These are phyloP conservation scores for Lasiodiplodia sp. DNA, from an alignment of 2,329 filamentous ascomycete genomes.

Conservation along the genomic window DNA sequence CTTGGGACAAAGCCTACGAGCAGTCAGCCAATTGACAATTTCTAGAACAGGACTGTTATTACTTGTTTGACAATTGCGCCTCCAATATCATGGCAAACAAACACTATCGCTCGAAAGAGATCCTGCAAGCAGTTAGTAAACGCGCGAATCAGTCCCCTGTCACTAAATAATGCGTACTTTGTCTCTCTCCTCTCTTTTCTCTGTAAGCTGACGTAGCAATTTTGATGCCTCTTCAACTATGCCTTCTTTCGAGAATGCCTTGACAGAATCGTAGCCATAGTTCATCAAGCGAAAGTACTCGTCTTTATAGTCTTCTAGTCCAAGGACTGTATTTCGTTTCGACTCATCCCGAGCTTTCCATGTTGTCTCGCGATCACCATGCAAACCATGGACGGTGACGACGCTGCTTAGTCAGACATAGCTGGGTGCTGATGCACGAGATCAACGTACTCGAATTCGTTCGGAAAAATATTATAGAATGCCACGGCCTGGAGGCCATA, in stretches of 20 bases:
- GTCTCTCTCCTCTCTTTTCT: background rate
- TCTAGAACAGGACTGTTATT: too few relatives aligned
- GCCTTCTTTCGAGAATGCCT: background rate
- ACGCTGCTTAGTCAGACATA: background rate
- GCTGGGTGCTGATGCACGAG: background rate
- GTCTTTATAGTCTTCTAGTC: background rate
- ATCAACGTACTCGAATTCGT: background rate
- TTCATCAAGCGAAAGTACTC: background rate
- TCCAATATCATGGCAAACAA: slow-evolving; percentile 8
- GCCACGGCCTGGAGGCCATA: background rate
- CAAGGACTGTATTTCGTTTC: background rate
- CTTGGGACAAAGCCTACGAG: slow-evolving; percentile 1
- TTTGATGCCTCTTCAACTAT: background rate
- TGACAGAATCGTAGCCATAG: background rate
- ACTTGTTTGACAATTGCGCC: slow-evolving; percentile 6
- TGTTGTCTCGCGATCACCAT: background rate
- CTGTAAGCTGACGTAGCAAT: background rate
- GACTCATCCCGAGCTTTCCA: slow-evolving; percentile 5
- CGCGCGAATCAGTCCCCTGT: background rate
- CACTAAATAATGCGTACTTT: background rate
- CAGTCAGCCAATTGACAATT: background rate
- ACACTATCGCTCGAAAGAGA: background rate
- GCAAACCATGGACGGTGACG: slow-evolving; percentile 6
- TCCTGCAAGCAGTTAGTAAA: background rate
- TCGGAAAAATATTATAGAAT: background rate